Evolutionary conservation across 805 yeast species (phyloP), one percentile per base, ranked within the genome.

Genomic region (Teunomyces pallodes): DNA sequence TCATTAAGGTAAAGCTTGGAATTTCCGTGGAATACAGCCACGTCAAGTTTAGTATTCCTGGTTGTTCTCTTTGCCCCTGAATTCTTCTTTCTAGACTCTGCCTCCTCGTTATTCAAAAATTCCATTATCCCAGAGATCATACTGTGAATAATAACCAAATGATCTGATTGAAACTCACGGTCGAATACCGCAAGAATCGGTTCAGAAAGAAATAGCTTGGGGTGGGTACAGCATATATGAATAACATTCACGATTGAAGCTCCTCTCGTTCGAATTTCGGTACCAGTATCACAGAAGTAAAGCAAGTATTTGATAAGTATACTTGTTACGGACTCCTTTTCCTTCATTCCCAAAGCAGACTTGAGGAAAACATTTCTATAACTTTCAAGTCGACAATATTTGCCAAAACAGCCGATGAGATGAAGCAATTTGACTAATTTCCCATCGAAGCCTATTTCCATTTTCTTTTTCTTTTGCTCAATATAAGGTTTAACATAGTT

Each of bases 341-440:
- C 70, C 42, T 72, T 75, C 52, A 81, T 56, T 0, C 77, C 77
- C 10, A 81, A 41, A 2, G 60, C 60, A 17, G 77, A 58, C 7
- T 61, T 61, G 10, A 64, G 30, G 52, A 83, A 81, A 1, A 72
- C 45, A 0, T 60, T 63, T 12, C 76, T 59, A 42, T 72, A 65
- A 4, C 60, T 62, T 46, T 82, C 86, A 47, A 88, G 75, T n/a
- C 79, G 66, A 54, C 94, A 87, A 53, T 76, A 78, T 41, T 84
- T 74, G 0, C 91, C 95, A 66, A 90, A 81, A 38, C 79, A 77
- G 0, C 96, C 91, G 4, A 87, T 60, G 17, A 90, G 65, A 55
- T 79, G 80, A 1, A 90, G 59, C 5, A 89, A 62, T 49, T 87
- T 76, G 17, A 75, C 74, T 3, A 85, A 55, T 36, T 54, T 59